phyloP scores from a whole-genome alignment of 805 yeast genomes.

The Maudiozyma barnettii region DNA sequence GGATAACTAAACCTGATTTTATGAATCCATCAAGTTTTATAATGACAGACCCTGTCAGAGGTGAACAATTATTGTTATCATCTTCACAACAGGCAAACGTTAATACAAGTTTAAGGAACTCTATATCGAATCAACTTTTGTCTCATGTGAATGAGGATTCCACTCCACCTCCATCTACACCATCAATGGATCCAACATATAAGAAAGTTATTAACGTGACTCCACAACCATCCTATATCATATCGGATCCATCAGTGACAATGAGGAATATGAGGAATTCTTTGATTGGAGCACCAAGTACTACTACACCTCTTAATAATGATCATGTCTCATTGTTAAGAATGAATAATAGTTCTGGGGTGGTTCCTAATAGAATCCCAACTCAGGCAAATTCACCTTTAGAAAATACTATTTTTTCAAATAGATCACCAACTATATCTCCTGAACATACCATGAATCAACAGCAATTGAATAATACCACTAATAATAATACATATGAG shows the following conservation, averaged over 20 bases:
- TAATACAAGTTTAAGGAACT: conserved; percentile 1
- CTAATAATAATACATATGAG: neutral
- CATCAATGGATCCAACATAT: neutral
- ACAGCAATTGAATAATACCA: neutral
- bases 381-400: neutral
- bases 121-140: neutral
- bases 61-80: neutral
- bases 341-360: neutral
- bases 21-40: neutral
- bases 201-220: conserved; percentile 4
- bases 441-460: neutral
- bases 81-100: neutral
- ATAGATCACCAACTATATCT: neutral
- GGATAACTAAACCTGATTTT: conserved; percentile 12
- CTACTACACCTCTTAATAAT: neutral
- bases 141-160: neutral
- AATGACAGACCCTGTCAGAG: neutral
- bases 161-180: conserved; percentile 1
- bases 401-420: neutral
- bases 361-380: conserved; percentile 1
- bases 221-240: conserved; percentile 6
- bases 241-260: conserved; percentile 3
- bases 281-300: neutral
- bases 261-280: conserved; percentile 4
- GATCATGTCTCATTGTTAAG: neutral